Evolutionary conservation across 257 asterid species (phyloP).

Genomic region (Solanum pinnatisectum): DNA sequence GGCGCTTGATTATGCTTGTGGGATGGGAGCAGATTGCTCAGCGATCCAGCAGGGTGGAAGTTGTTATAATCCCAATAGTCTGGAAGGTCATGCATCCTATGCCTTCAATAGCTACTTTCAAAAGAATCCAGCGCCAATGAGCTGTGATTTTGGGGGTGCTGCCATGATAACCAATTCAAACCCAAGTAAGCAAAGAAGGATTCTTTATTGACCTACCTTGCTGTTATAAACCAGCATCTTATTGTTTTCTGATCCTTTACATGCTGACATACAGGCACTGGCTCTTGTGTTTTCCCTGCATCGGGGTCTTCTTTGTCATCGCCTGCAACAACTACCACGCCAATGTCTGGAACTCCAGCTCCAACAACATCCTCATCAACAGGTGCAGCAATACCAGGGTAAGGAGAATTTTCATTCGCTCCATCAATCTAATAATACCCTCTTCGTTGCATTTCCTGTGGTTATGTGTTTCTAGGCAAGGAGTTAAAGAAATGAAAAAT

Average conservation of each 20-base stretch:
- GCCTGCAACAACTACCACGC: constrained; percentile 6
- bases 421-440: background rate
- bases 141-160: constrained; percentile 89
- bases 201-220: background rate
- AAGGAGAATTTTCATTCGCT: background rate
- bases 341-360: constrained; percentile 13
- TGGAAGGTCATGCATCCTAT: constrained; percentile 71
- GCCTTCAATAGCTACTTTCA: constrained; percentile 85
- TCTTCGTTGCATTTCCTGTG: background rate
- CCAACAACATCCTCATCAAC: constrained; percentile 44
- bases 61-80: constrained; percentile 60
- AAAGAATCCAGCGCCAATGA: constrained; percentile 58
- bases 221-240: background rate
- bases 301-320: constrained; percentile 21
- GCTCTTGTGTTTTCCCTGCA: constrained; percentile 52
- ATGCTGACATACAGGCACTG: constrained; percentile 46
- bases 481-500: background rate
- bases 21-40: constrained; percentile 83
- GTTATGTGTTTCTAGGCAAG: background rate
- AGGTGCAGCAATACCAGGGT: constrained; percentile 45
- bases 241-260: background rate
- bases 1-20: constrained; percentile 90
- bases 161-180: constrained; percentile 54
- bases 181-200: constrained; percentile 58
- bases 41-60: constrained; percentile 51